phyloP scores from a whole-genome alignment of 2,329 filamentous ascomycete species.

The Penicillium italicum region DNA sequence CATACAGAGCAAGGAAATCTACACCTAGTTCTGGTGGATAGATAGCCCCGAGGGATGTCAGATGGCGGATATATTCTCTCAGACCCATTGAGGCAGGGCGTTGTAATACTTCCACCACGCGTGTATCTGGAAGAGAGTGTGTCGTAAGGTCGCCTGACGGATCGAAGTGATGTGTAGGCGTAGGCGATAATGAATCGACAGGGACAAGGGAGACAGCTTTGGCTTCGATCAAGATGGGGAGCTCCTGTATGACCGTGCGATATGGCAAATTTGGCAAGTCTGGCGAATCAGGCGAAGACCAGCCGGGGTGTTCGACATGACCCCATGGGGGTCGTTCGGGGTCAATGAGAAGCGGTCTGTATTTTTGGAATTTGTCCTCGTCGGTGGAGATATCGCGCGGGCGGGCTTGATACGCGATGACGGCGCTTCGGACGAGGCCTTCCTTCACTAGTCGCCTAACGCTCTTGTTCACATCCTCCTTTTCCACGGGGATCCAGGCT shows the following conservation, averaged over 20 bases:
- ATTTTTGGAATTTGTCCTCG: constrained; percentile 26
- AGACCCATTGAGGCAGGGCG: constrained; percentile 68
- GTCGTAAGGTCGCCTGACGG: constrained; percentile 32
- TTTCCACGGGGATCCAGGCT: constrained; percentile 78
- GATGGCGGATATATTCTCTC: constrained; percentile 71
- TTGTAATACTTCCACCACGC: constrained; percentile 68
- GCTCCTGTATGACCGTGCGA: constrained; percentile 71
- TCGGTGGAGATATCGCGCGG: constrained; percentile 59
- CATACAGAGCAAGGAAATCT: constrained; percentile 72
- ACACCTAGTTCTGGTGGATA: constrained; percentile 48
- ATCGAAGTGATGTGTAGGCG: constrained; percentile 41
- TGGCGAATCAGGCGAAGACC: constrained; percentile 73
- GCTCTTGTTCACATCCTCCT: constrained; percentile 71
- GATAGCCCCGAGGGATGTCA: constrained; percentile 65
- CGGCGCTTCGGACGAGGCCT: constrained; percentile 70
- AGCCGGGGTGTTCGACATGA: constrained; percentile 78
- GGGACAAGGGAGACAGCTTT: constrained; percentile 85
- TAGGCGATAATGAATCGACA: constrained; percentile 45
- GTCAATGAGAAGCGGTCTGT: constrained; percentile 33
- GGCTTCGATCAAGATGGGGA: constrained; percentile 87
- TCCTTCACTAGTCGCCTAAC: constrained; percentile 73
- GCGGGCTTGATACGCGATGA: constrained; percentile 72
- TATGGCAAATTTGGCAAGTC: constrained; percentile 83
- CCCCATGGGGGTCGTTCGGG: constrained; percentile 66
- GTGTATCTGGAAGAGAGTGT: constrained; percentile 55